Conservation (phyloP, 169 alveolate species). For the Perkinsus chesapeaki region DNA sequence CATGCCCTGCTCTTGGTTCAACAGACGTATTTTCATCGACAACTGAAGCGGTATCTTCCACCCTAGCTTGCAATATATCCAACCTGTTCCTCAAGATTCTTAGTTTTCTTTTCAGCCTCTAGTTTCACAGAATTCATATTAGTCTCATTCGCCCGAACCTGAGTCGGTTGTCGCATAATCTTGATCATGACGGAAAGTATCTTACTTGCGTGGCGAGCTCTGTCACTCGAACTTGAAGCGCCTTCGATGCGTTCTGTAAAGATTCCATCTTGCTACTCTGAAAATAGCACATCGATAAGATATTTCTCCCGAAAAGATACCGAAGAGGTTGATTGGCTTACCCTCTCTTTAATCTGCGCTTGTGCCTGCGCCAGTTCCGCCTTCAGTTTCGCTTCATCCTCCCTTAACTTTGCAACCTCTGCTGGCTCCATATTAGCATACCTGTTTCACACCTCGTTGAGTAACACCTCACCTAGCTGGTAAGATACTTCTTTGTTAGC, state of each 20-base stretch:
- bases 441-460: neutral
- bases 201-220: neutral
- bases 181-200: neutral
- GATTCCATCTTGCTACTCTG: neutral
- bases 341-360: neutral
- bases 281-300: neutral
- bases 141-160: neutral
- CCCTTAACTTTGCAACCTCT: neutral
- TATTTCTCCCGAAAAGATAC: too few species aligned
- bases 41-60: neutral
- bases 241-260: neutral
- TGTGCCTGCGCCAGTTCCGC: neutral
- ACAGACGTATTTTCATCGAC: neutral
- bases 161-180: too few species aligned
- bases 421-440: neutral
- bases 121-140: neutral
- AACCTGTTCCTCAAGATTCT: neutral
- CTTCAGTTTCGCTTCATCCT: neutral
- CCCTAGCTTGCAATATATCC: neutral
- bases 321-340: too few species aligned
- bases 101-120: neutral
- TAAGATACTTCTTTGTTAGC: neutral
- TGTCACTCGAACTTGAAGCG: neutral
- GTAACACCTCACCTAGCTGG: neutral
- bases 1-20: neutral